Base-by-base conservation (phyloP, 768 basidiomycete species). In the Cystobasidium onofrii region DNA sequence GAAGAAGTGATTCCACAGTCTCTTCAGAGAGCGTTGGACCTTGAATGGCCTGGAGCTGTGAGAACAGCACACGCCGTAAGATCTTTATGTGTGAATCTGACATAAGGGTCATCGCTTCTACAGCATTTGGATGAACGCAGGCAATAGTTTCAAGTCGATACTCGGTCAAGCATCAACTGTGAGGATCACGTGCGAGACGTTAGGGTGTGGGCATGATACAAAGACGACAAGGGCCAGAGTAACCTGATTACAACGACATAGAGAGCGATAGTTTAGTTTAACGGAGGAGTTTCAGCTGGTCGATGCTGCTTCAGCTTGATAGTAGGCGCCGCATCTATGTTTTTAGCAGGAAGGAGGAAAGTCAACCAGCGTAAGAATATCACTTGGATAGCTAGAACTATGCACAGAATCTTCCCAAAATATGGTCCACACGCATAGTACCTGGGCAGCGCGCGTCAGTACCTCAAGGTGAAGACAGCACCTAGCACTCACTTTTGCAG, bases 371-470 rank as follows among this genome's bases (percentile, higher is more conserved):
- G 78, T 80, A 91, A 92, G 81, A 96, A 95, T 9, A 95, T 80
- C 79, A 91, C 92, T 77, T 93, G 89, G 0, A 98, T 90, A 33
- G 93, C 84, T 50, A 96, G 82, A 46, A 98, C 97, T 76, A 89
- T 87, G 10, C 90, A 88, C 78, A 92, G 90, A 54, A 98, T 96
- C 1, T 87, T 86, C 0, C 96, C 96, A 10, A 88, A 90, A 57
- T 91, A 88, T 0, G 85, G 86, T 90, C 96, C 9, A 91, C 83
- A 63, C 85, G 84, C 85, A 90, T 87, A 39, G 90, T 95, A 78
- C 88, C 90, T 78, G 64, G 34, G 1, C 4, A 39, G 34, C 7
- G 25, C 18, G 1, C 33, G 39, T 65, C 25, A 64, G 41, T 31
- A 20, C 23, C 52, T 60, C 29, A 20, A 18, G 15, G 54, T 9